These are phyloP conservation scores for Teunomyces gatunensis DNA, from an alignment of 805 yeast species.

Conservation along the genomic window DNA sequence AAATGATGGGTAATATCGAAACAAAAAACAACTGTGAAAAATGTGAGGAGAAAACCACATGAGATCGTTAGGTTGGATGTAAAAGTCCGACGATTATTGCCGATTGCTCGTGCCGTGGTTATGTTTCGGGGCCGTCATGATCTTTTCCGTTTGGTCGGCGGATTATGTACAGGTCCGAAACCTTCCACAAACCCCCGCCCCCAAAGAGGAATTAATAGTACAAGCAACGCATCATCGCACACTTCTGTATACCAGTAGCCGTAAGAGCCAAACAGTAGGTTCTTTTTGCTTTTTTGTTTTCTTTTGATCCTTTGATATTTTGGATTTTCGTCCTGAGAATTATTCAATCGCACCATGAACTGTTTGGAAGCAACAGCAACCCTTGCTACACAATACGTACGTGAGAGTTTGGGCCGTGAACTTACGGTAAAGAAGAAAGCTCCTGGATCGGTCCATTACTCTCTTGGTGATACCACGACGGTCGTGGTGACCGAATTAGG, in stretches of 20 bases:
- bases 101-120: background rate
- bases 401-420: background rate
- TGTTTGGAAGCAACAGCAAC: background rate
- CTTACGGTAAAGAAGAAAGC: background rate
- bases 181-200: too few relatives aligned
- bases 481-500: slow-evolving; percentile 7
- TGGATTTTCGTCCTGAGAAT: too few relatives aligned
- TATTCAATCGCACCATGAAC: background rate
- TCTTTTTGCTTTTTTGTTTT: too few relatives aligned
- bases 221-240: too few relatives aligned
- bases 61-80: too few relatives aligned
- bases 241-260: too few relatives aligned
- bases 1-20: too few relatives aligned
- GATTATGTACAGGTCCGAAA: slow-evolving; percentile 1
- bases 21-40: too few relatives aligned
- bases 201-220: too few relatives aligned
- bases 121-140: background rate
- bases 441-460: background rate
- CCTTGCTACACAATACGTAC: background rate
- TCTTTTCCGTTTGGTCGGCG: background rate
- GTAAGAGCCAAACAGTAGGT: too few relatives aligned
- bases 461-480: background rate
- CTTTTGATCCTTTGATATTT: too few relatives aligned
- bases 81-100: slow-evolving; percentile 1
- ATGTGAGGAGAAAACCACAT: too few relatives aligned